A percentile compares a stretch with the other conserved stretches of the same genome.
These are phyloP conservation scores for Laetiporus sulphureus DNA, from an alignment of 1,284 basidiomycete genomes.

Conservation along the genomic window DNA sequence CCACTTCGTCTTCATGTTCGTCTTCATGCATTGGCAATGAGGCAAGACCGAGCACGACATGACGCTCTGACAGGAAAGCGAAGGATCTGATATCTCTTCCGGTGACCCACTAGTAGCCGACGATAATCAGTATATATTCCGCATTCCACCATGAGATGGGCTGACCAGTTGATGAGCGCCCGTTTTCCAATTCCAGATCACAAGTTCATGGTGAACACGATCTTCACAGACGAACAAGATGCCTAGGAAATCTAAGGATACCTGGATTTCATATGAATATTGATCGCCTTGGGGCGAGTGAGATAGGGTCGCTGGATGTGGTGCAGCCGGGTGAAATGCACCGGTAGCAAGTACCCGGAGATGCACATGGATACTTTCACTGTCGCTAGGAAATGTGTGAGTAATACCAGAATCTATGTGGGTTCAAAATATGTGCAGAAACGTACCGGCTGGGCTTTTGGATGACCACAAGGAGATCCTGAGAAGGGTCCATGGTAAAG, in stretches of 20 bases:
- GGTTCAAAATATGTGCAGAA: background rate
- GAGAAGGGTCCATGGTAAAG: slow-evolving; percentile 56
- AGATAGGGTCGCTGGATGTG: slow-evolving; percentile 27
- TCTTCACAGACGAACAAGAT: slow-evolving; percentile 33
- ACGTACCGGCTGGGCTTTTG: slow-evolving; percentile 24
- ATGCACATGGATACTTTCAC: slow-evolving; percentile 28
- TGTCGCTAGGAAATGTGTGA: slow-evolving; percentile 1
- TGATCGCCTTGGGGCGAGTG: slow-evolving; percentile 15
- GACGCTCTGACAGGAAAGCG: slow-evolving; percentile 37
- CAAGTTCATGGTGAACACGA: slow-evolving; percentile 34
- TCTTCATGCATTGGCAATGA: slow-evolving; percentile 3
- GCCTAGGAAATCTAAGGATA: slow-evolving; percentile 41
- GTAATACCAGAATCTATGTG: background rate
- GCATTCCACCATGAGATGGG: no score
- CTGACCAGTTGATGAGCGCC: slow-evolving; percentile 40
- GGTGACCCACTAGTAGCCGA: slow-evolving; percentile 15
- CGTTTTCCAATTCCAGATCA: slow-evolving; percentile 61
- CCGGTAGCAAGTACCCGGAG: slow-evolving; percentile 43
- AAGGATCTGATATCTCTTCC: slow-evolving; percentile 35
- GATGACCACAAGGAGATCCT: slow-evolving; percentile 51
- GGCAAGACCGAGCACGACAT: slow-evolving; percentile 30
- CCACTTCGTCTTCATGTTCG: slow-evolving; percentile 5
- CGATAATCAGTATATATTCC: no score
- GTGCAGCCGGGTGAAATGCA: slow-evolving; percentile 36
- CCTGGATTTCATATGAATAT: slow-evolving; percentile 38